These are phyloP conservation scores for Gryganskiella cystojenkinii DNA, from an alignment of 192 early-diverging fungal genomes.

Conservation along the genomic window DNA sequence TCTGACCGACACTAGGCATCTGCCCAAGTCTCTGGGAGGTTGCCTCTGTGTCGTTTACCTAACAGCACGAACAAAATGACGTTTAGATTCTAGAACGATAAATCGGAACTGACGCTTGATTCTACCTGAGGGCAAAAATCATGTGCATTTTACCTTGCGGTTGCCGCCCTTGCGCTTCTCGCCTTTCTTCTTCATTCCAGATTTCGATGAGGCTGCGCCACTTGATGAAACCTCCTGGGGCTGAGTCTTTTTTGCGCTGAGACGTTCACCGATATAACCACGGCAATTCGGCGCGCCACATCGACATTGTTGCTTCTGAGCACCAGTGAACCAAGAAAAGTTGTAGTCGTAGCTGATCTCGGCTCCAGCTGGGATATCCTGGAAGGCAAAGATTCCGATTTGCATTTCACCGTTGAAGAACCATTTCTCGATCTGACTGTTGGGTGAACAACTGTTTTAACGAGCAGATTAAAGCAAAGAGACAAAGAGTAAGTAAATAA, in stretches of 20 bases:
- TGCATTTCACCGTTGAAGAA: conserved; percentile 75
- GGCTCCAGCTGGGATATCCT: conserved; percentile 70
- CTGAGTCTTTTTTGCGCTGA: conserved; percentile 26
- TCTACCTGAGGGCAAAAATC: too few species aligned
- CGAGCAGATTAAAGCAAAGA: background rate
- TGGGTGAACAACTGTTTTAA: conserved; percentile 80
- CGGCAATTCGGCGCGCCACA: conserved; percentile 77
- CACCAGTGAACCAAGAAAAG: conserved; percentile 76
- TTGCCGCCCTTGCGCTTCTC: conserved; percentile 38
- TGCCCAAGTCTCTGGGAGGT: conserved; percentile 22
- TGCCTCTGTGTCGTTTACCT: conserved; percentile 21
- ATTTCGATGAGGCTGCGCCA: background rate
- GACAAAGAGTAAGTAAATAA: background rate
- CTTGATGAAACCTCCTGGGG: background rate
- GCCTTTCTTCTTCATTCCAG: conserved; percentile 22
- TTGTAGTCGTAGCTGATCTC: conserved; percentile 90
- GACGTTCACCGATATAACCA: conserved; percentile 66
- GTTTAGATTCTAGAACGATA: too few species aligned
- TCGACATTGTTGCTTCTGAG: conserved; percentile 71
- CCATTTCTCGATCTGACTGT: conserved; percentile 94
- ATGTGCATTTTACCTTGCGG: conserved; percentile 6
- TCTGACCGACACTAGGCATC: conserved; percentile 34
- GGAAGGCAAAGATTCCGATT: conserved; percentile 78
- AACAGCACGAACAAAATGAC: background rate
- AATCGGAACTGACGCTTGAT: too few species aligned